Base-by-base conservation (phyloP, 257 asterid species). In the Petrea volubilis region DNA sequence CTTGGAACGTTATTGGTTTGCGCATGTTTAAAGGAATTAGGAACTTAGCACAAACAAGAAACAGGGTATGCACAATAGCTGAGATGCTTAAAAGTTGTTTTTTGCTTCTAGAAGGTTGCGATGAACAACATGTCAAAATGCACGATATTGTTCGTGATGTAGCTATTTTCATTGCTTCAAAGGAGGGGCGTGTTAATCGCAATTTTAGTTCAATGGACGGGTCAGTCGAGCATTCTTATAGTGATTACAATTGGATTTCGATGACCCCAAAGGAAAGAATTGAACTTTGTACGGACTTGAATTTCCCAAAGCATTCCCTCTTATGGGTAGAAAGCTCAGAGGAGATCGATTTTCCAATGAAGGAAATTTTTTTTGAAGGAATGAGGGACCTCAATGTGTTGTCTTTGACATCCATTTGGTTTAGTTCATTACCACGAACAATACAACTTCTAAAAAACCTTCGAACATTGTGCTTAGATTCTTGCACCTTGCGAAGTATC, bases 101-200 rank as follows among this genome's bases (percentile, higher is more conserved):
- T 27, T 68, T 74, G 64, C 41, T 74, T 1, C 15, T 74, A 2
- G 69, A 58, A 5, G 64, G 69, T 14, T 0, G 7, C 0, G 4
- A 56, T 20, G 44, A 29, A 43, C 0, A 31, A 5, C 21, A 55
- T 57, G 61, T 74, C 3, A 67, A 27, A 49, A 67, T 67, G 69
- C 79, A 67, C 18, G 79, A 64, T 44, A 43, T 44, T 28, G 57
- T 64, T 14, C 70, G 43, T 44, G 43, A 63, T 15, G 70, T 44
- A 17, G 70, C 43, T n/a, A 64, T 43, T 1, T 13, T 25, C 23
- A 43, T 44, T 2, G 41, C 57, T 41, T 21, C 36, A 8, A 7
- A 7, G 9, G 43, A 38, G 9, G 43, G 43, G 43, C 43, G 43
- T 38, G 43, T 38, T 38, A 12, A 3, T 38, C 10, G 11, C 8